Conservation (phyloP, 805 yeast species). For the Candida silvatica region DNA sequence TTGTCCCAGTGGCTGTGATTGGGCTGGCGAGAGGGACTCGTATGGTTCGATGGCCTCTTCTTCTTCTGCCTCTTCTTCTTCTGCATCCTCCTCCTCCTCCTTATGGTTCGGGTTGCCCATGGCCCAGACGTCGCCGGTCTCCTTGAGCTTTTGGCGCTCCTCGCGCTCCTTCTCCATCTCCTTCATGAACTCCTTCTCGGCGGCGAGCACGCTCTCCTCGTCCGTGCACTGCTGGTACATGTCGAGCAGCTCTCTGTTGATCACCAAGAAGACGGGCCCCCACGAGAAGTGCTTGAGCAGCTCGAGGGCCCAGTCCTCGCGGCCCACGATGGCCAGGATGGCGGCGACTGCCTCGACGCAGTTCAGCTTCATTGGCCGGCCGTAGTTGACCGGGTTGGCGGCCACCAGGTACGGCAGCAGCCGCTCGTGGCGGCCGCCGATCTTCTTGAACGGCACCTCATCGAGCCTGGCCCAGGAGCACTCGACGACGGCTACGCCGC, state of each 20-base stretch:
- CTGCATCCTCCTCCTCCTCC: constrained; percentile 10
- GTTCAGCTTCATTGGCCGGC: constrained; percentile 90
- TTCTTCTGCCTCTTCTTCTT: constrained; percentile 3
- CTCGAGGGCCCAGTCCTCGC: constrained; percentile 76
- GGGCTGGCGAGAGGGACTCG: neutral
- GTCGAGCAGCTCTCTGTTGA: constrained; percentile 71
- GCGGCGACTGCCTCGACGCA: constrained; percentile 98
- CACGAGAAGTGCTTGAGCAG: constrained; percentile 78
- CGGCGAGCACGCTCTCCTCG: constrained; percentile 58
- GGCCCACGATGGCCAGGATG: constrained; percentile 90
- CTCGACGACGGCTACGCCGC: constrained; percentile 97
- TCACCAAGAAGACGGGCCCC: constrained; percentile 83
- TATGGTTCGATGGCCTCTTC: constrained; percentile 8
- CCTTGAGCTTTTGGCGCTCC: constrained; percentile 47
- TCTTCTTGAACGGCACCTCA: constrained; percentile 88
- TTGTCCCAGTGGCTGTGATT: constrained; percentile 1
- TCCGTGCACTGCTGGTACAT: constrained; percentile 77
- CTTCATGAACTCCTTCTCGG: constrained; percentile 69
- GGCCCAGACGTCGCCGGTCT: constrained; percentile 61
- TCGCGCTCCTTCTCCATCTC: constrained; percentile 57
- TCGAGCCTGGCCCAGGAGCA: constrained; percentile 98
- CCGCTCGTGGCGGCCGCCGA: constrained; percentile 86
- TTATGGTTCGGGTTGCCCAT: constrained; percentile 67
- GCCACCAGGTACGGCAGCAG: constrained; percentile 89
- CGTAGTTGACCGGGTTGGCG: constrained; percentile 95